Evolutionary conservation across 2,329 filamentous ascomycete genomes (phyloP).

Genomic region (Penicillium crustosum): DNA sequence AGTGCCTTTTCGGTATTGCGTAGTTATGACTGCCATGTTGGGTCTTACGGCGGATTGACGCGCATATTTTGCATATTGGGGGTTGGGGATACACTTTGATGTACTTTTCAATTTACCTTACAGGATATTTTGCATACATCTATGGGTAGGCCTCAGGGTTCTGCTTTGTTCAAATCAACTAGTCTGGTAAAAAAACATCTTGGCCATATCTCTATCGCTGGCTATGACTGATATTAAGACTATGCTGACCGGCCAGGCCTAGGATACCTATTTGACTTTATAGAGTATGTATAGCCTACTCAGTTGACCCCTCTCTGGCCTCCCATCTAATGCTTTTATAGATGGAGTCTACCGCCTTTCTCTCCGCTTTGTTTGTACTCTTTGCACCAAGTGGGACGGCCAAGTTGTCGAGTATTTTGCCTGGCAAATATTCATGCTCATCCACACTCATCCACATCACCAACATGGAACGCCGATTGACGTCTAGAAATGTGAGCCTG

Average conservation of each 20-base stretch:
- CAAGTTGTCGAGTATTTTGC: background rate
- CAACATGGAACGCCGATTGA: conserved; percentile 5
- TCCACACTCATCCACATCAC: background rate
- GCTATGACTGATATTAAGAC: too few species aligned
- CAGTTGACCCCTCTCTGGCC: background rate
- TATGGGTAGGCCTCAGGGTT: background rate
- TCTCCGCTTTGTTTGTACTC: background rate
- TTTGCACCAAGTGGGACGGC: background rate
- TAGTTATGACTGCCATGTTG: conserved; percentile 4
- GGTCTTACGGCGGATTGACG: conserved; percentile 1
- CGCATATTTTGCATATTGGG: background rate
- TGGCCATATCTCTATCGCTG: background rate
- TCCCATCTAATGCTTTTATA: background rate
- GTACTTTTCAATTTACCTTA: background rate
- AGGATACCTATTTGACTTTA: background rate
- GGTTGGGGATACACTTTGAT: background rate
- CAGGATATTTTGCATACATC: background rate
- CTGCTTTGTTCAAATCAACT: background rate
- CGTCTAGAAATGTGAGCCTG: conserved; percentile 3
- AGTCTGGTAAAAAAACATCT: background rate
- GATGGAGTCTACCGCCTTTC: background rate
- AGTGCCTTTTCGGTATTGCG: background rate
- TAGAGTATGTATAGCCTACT: background rate
- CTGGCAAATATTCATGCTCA: background rate
- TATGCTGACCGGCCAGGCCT: too few species aligned